Evolutionary conservation across 2,329 filamentous ascomycete genomes (phyloP).

Genomic region (Penicillium italicum): DNA sequence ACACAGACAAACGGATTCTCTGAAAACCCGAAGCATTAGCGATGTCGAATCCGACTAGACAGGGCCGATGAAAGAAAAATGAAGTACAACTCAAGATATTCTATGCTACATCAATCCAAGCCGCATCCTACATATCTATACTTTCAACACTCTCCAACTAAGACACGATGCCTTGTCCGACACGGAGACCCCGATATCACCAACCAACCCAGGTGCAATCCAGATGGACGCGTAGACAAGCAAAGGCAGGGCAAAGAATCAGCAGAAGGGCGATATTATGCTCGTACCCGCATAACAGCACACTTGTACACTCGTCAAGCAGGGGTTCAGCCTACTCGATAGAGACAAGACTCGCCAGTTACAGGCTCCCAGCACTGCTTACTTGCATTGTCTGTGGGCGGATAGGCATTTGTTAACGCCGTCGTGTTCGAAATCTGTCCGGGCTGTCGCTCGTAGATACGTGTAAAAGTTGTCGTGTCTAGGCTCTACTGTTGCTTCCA

Average conservation of each 20-base stretch:
- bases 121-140: background rate
- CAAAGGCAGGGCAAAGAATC: background rate
- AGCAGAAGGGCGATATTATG: background rate
- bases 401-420: background rate
- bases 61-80: background rate
- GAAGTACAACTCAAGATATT: background rate
- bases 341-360: background rate
- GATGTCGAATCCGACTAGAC: constrained; percentile 1
- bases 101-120: background rate
- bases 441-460: background rate
- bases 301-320: background rate
- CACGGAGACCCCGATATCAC: background rate
- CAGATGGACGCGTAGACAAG: background rate
- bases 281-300: background rate
- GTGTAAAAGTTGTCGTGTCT: background rate
- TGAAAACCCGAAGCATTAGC: background rate
- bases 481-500: background rate
- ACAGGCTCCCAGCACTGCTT: constrained; percentile 1
- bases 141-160: background rate
- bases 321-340: background rate
- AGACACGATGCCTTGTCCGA: background rate
- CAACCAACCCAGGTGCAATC: background rate
- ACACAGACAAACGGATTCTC: constrained; percentile 5
- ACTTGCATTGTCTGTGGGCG: background rate
- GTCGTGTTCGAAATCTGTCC: constrained; percentile 1